Evolutionary conservation across 2,329 filamentous ascomycete species (phyloP), one percentile per base, ranked within the genome.

Genomic region (Aspergillus latus): DNA sequence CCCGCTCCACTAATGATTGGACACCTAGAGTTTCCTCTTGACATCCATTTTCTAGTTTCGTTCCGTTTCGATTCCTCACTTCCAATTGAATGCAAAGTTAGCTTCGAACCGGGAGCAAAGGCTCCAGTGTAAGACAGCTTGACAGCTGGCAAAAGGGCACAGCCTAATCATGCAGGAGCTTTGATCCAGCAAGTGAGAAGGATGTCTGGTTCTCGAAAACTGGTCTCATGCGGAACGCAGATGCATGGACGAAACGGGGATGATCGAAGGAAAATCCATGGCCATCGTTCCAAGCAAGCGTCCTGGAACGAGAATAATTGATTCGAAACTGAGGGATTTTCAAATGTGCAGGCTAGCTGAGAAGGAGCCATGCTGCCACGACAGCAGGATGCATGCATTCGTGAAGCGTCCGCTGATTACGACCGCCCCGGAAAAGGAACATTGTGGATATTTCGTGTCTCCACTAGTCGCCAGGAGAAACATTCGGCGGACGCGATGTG

Each of bases 381-480:
- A 70, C 66, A 68, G 61, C 68, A 63, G 66, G 68, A 62, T 66
- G 64, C 68, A 70, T 74, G 72, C 71, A 74, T 69, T 60, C 60
- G 62, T 69, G 68, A 71, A 70, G 66, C 67, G 66, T 66, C 66
- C 63, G 64, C 64, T 68, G 65, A 66, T 66, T 67, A 66, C 66
- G 62, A 61, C 60, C 63, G 63, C 64, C 62, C 64, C 67, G 59
- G 66, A 66, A 63, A 34, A 62, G 62, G 64, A 61, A 68, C 64
- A 61, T 60, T 60, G 68, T 68, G 64, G 64, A 60, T 66, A 67
- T 68, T 60, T 69, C 62, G 67, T 65, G 65, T 72, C 69, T 67
- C 72, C 71, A 72, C 72, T 64, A 68, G 65, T 69, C 70, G 72
- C 68, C 64, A 66, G 65, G 65, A 67, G 60, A 55, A 64, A 48